Evolutionary conservation across 108 stramenopile genomes (phyloP).

Genomic region (Cylindrotheca closterium): DNA sequence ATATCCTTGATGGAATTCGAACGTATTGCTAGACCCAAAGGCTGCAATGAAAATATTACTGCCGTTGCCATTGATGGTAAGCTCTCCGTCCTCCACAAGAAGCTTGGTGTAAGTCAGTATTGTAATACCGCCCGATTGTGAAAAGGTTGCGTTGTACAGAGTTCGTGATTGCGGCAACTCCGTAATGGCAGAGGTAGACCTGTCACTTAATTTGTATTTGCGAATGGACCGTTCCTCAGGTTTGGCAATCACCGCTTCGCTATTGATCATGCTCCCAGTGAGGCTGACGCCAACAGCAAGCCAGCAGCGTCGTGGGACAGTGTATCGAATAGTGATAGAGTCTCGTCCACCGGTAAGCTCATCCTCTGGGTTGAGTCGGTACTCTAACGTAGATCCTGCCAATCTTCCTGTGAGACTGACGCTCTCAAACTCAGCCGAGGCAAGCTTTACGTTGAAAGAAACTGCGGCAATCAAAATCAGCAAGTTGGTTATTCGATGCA

Average conservation of each 20-base stretch:
- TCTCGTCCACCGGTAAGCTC: not conserved
- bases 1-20: not conserved
- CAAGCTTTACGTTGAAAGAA: not conserved
- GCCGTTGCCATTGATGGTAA: conserved; percentile 28
- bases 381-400: conserved; percentile 5
- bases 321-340: conserved; percentile 17
- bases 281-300: conserved; percentile 17
- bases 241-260: conserved; percentile 50
- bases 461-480: not conserved
- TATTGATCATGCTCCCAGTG: conserved; percentile 36
- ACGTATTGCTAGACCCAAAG: conserved; percentile 23
- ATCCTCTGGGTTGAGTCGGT: conserved; percentile 11
- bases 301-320: conserved; percentile 27
- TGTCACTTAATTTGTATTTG: conserved; percentile 47
- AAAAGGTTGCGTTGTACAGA: conserved; percentile 31
- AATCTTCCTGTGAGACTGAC: conserved; percentile 5
- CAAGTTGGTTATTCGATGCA: not conserved
- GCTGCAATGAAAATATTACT: conserved; percentile 44
- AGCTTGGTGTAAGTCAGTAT: conserved; percentile 57
- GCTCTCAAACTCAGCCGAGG: not conserved
- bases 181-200: conserved; percentile 15
- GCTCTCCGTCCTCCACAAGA: conserved; percentile 41
- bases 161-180: conserved; percentile 41
- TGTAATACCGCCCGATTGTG: conserved; percentile 34
- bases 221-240: conserved; percentile 23